Evolutionary conservation across 805 yeast genomes (phyloP), one percentile per base, ranked within the genome.

Genomic region (Kluyveromyces dobzhanskii): DNA sequence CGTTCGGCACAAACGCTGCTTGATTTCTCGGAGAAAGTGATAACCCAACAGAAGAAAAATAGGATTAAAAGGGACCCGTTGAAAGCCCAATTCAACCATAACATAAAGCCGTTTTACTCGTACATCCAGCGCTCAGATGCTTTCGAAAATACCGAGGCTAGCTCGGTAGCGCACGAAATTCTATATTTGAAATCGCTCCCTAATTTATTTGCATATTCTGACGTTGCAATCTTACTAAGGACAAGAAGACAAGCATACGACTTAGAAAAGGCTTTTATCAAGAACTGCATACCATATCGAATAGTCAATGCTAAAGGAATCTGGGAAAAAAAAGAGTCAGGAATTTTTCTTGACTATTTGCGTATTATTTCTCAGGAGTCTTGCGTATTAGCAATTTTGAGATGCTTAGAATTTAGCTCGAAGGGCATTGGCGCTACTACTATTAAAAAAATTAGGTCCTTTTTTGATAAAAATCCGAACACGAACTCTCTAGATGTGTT

Each of bases 291-390:
- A 2, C 87, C 92, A 0, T 83, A 84, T 50, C 61, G 62, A 7
- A 70, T 87, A 42, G 67, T 82, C 0, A 78, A 80, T 38, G 96
- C 95, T 0, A 67, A 67, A 30, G 80, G 85, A 1, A 83, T 86
- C 49, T 85, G 94, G 90, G 85, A 82, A 30, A 58, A 80, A 31
- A 74, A 73, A 40, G 95, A 85, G 50, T 77, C 85, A 12, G 64
- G 67, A 16, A 60, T 74, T 0, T 67, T 84, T 42, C 43, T 86
- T 31, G 84, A 80, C 51, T 76, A 78, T 46, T 53, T 90, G 17
- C 68, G 86, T 25, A 75, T 80, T 1, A 64, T 84, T 4, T 66
- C 73, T 4, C 71, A 79, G 18, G 74, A 70, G 17, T 56, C 61
- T 38, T 95, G 86, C 53, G 62, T 71, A 40, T 55, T 75, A 23